Base-by-base conservation (phyloP, 371 early-diverging fungal species). In the Thermomucor indicae-seudaticae region DNA sequence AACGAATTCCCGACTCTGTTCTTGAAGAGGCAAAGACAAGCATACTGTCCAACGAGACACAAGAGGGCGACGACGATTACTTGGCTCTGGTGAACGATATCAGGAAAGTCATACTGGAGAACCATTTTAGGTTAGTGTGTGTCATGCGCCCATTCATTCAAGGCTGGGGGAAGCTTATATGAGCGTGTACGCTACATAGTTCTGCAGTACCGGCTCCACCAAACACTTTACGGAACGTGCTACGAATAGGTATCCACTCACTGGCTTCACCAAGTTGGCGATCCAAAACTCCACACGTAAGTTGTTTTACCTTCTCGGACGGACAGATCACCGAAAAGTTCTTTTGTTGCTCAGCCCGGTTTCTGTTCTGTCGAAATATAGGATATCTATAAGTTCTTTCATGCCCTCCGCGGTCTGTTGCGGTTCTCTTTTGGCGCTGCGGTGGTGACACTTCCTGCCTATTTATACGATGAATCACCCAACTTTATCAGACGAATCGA, bases 401-500 rank as follows among this genome's bases (percentile, higher is more conserved):
- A 87, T 57, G 74, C 79, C 7, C 72, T 96, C 25, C 81, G 87
- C 25, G 84, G 85, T 2, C 57, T 93, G 20, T 63, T 96, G 51
- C 82, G 92, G 19, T 84, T 80, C 49, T 82, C 89, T 4, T 84
- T 81, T 63, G 88, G 88, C 8, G 81, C 84, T 2, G 90, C 90
- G 31, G 69, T 96, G 34, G 65, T 93, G 14, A 88, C 94, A 4
- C 68, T 96, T 6, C 93, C 96, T 3, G 89, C 88, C 16, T 75
- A 89, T 58, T 60, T 92, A 1, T 92, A 90, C 53, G 79, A 79
- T 20, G 73, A 52, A 55, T 69, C 30, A 48, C 72, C 53, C 49
- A 73, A 81, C 24, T 68, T 80, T 41, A 79, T 93, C 20, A 75
- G 85, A 37, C 76, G 87, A 28, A 64, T 92, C n/a, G 86, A 91